Evolutionary conservation across 2,329 filamentous ascomycete species (phyloP).

Genomic region (Helotiales sp.): DNA sequence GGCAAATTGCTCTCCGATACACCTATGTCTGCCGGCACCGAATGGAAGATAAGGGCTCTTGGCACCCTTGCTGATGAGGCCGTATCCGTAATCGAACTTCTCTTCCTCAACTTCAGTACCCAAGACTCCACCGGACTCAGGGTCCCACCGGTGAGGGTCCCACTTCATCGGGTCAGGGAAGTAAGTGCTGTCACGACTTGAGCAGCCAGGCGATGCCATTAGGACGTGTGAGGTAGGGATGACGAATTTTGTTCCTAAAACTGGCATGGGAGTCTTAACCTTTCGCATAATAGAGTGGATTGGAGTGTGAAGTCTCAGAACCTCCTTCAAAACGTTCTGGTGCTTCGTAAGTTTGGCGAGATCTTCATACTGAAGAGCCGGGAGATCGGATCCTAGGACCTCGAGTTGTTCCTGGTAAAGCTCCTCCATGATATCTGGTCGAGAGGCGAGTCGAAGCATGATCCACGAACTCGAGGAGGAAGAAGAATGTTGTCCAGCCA

Average conservation of each 20-base stretch:
- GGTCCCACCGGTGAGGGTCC: slow-evolving; percentile 92
- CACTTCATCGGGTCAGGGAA: slow-evolving; percentile 84
- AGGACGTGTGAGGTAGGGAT: slow-evolving; percentile 82
- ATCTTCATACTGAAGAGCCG: slow-evolving; percentile 76
- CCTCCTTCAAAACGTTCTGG: slow-evolving; percentile 87
- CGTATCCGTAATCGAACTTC: slow-evolving; percentile 93
- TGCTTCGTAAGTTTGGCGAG: slow-evolving; percentile 81
- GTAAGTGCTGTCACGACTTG: slow-evolving; percentile 70
- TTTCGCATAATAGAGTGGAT: slow-evolving; percentile 96
- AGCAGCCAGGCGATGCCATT: slow-evolving; percentile 84
- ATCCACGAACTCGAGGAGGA: slow-evolving; percentile 87
- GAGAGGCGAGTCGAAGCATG: slow-evolving; percentile 76
- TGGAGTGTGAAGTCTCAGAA: slow-evolving; percentile 85
- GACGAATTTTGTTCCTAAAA: slow-evolving; percentile 81
- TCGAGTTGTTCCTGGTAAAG: slow-evolving; percentile 81
- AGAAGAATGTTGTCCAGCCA: slow-evolving; percentile 90
- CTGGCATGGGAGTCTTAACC: slow-evolving; percentile 84
- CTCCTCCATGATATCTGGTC: slow-evolving; percentile 79
- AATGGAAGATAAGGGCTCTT: slow-evolving; percentile 92
- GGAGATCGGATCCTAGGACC: slow-evolving; percentile 75
- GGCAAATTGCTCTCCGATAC: slow-evolving; percentile 96
- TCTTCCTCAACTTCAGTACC: slow-evolving; percentile 64
- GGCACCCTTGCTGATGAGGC: slow-evolving; percentile 88
- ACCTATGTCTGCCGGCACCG: slow-evolving; percentile 88
- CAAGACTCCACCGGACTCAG: slow-evolving; percentile 61